These are phyloP conservation scores for Xylaria venustula DNA, from an alignment of 495 filamentous ascomycete species.

Conservation along the genomic window DNA sequence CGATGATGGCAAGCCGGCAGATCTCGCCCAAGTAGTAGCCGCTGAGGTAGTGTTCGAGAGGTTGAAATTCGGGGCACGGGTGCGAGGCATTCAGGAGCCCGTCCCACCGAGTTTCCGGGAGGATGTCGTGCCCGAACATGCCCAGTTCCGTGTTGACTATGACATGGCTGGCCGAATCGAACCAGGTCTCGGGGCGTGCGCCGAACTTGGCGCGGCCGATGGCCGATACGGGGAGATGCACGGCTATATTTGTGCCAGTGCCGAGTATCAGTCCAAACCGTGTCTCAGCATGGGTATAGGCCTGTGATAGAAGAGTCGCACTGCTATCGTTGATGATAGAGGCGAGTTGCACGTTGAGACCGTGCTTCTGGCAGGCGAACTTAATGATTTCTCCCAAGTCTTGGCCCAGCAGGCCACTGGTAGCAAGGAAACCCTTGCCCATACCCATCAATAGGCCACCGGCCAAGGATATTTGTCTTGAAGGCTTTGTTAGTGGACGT, in stretches of 20 bases:
- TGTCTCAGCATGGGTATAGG: slow-evolving; percentile 67
- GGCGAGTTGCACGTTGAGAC: slow-evolving; percentile 60
- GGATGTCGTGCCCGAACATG: slow-evolving; percentile 71
- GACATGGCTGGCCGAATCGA: slow-evolving; percentile 52
- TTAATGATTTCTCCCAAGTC: slow-evolving; percentile 54
- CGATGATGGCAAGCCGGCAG: slow-evolving; percentile 65
- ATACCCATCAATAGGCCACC: slow-evolving; percentile 76
- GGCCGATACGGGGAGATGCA: slow-evolving; percentile 52
- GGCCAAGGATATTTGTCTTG: slow-evolving; percentile 72
- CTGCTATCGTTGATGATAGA: slow-evolving; percentile 86
- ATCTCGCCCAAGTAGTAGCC: slow-evolving; percentile 86
- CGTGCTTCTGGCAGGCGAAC: slow-evolving; percentile 41
- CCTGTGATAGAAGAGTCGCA: slow-evolving; percentile 74
- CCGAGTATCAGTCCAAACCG: slow-evolving; percentile 57
- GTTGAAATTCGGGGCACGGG: slow-evolving; percentile 77
- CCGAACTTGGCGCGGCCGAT: slow-evolving; percentile 51
- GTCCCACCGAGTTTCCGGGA: slow-evolving; percentile 76
- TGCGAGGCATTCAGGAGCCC: slow-evolving; percentile 58
- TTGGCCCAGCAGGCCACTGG: slow-evolving; percentile 48
- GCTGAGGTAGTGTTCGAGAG: slow-evolving; percentile 78
- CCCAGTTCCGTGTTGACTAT: slow-evolving; percentile 87
- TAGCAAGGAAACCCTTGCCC: slow-evolving; percentile 76
- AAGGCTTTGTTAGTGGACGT: slow-evolving; percentile 18
- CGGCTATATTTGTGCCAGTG: slow-evolving; percentile 55
- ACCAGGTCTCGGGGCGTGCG: slow-evolving; percentile 52